Conservation (phyloP, 305 asterid species). For the Fraxinus greggii region DNA sequence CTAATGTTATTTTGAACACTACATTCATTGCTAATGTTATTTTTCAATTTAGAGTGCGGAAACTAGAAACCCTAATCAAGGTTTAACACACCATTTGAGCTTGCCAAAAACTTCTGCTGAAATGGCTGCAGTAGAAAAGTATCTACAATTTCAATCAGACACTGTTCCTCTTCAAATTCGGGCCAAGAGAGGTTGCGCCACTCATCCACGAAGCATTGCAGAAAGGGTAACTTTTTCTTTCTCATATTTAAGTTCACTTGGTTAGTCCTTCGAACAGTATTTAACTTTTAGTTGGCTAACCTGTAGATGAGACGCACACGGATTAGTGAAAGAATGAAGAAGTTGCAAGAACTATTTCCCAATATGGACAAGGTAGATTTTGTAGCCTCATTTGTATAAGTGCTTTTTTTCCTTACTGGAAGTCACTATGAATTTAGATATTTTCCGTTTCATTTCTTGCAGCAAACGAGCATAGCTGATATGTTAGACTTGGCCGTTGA, state of each 20-base stretch:
- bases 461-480: conserved; percentile 88
- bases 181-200: conserved; percentile 86
- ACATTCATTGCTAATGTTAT: not conserved
- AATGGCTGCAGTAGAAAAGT: conserved; percentile 57
- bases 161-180: conserved; percentile 68
- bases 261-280: not conserved
- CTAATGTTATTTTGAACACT: too few species aligned
- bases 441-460: conserved; percentile 24
- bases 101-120: conserved; percentile 66
- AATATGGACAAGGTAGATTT: conserved; percentile 74
- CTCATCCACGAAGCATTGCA: conserved; percentile 91
- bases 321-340: conserved; percentile 83
- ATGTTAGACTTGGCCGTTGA: conserved; percentile 84
- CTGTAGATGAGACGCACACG: conserved; percentile 69
- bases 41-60: conserved; percentile 50
- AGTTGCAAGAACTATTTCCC: conserved; percentile 85
- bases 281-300: not conserved
- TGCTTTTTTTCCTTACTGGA: not conserved
- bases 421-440: not conserved
- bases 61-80: conserved; percentile 38
- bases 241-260: not conserved
- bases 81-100: conserved; percentile 75
- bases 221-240: conserved; percentile 60
- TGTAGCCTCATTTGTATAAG: not conserved
- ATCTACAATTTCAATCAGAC: conserved; percentile 66